Conservation (phyloP, 148 eudicot genomes). For the Bassia scoparia region DNA sequence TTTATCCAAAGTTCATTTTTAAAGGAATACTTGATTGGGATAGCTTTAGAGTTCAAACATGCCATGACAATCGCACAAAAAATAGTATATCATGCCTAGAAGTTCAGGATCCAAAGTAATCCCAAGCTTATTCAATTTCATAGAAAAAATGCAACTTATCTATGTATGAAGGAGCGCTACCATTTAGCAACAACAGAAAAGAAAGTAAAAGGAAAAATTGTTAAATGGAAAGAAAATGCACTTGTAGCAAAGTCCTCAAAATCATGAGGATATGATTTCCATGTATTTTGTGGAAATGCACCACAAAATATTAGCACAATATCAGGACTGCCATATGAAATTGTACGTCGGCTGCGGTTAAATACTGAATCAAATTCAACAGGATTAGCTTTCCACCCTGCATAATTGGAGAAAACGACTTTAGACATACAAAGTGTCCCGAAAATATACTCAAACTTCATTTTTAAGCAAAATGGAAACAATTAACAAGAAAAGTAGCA, state of each 20-base stretch:
- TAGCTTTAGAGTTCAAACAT: too few relatives aligned
- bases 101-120: too few relatives aligned
- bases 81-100: too few relatives aligned
- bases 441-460: neutral
- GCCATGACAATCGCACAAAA: too few relatives aligned
- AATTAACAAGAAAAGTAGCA: neutral
- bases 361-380: conserved; percentile 98
- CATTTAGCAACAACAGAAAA: neutral
- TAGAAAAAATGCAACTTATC: neutral
- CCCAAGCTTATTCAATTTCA: too few relatives aligned
- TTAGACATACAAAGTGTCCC: too few relatives aligned
- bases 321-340: conserved; percentile 94
- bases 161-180: neutral
- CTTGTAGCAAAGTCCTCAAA: conserved; percentile 97
- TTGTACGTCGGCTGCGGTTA: conserved; percentile 73
- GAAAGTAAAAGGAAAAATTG: neutral
- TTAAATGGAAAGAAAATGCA: conserved; percentile 15
- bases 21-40: too few relatives aligned
- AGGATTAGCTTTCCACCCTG: conserved; percentile 99
- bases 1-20: too few relatives aligned
- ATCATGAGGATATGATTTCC: conserved; percentile 88
- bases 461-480: too few relatives aligned
- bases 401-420: conserved; percentile 6
- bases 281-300: conserved; percentile 78
- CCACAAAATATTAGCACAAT: conserved; percentile 92